Evolutionary conservation across 2,329 filamentous ascomycete species (phyloP).

Genomic region (Shiraia sp.): DNA sequence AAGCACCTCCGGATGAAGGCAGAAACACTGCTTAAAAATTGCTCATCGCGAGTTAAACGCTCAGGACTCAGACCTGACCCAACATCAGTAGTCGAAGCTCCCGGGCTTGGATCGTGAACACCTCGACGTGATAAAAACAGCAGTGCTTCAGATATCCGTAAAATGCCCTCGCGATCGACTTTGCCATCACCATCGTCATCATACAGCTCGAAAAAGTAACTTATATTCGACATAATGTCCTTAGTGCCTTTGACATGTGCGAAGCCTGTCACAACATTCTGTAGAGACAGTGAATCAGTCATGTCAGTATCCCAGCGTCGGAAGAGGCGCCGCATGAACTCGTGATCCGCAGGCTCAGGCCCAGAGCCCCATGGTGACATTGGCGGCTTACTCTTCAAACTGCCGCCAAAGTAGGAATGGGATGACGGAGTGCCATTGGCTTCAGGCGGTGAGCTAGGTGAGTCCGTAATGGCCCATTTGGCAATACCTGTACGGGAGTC

Average conservation of each 20-base stretch:
- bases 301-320: constrained; percentile 83
- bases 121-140: constrained; percentile 90
- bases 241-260: constrained; percentile 89
- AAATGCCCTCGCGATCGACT: constrained; percentile 91
- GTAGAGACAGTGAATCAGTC: constrained; percentile 77
- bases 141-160: constrained; percentile 91
- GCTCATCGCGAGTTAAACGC: constrained; percentile 71
- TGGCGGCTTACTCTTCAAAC: constrained; percentile 45
- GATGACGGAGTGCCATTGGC: constrained; percentile 55
- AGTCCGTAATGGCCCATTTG: constrained; percentile 91
- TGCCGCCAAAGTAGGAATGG: constrained; percentile 61
- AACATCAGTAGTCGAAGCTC: constrained; percentile 61
- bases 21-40: constrained; percentile 89
- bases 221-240: constrained; percentile 97
- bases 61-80: constrained; percentile 41
- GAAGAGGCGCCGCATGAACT: constrained; percentile 89
- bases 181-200: constrained; percentile 90
- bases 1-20: constrained; percentile 96
- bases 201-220: constrained; percentile 96
- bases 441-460: constrained; percentile 65
- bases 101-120: constrained; percentile 75
- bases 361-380: constrained; percentile 62
- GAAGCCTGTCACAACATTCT: constrained; percentile 89
- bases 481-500: constrained; percentile 64
- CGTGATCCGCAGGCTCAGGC: constrained; percentile 83